Evolutionary conservation across 2,329 filamentous ascomycete genomes (phyloP).

Genomic region (Neonectria faginata): DNA sequence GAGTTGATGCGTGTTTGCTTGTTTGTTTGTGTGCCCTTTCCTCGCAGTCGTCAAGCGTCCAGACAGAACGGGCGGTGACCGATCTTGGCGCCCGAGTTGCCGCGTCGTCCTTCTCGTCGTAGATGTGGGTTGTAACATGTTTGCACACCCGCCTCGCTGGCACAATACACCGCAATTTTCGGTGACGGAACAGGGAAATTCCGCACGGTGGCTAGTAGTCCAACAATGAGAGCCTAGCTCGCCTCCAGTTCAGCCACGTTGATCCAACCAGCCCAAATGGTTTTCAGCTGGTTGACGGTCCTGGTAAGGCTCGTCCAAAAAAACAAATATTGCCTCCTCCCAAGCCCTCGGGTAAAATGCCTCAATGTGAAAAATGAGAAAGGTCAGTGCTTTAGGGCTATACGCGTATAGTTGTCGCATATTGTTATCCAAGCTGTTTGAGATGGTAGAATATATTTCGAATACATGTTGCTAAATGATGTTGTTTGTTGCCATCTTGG

Average conservation of each 20-base stretch:
- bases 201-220: background rate
- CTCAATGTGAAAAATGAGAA: background rate
- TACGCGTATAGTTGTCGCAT: no score
- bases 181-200: conserved; percentile 1
- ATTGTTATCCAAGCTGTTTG: no score
- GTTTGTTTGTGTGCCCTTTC: no score
- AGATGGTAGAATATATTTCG: no score
- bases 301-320: background rate
- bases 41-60: background rate
- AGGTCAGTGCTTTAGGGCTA: no score
- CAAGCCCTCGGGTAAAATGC: background rate
- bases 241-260: background rate
- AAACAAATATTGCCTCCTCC: background rate
- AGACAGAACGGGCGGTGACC: background rate
- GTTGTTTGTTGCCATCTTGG: no score
- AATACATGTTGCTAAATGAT: no score
- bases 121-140: background rate
- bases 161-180: background rate
- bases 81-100: background rate
- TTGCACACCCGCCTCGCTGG: background rate
- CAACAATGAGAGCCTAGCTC: background rate
- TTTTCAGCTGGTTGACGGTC: background rate
- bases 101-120: background rate
- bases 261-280: background rate
- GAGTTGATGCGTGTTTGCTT: no score